Conservation (phyloP, 768 basidiomycete genomes). For the Podaxis carcinomalis region DNA sequence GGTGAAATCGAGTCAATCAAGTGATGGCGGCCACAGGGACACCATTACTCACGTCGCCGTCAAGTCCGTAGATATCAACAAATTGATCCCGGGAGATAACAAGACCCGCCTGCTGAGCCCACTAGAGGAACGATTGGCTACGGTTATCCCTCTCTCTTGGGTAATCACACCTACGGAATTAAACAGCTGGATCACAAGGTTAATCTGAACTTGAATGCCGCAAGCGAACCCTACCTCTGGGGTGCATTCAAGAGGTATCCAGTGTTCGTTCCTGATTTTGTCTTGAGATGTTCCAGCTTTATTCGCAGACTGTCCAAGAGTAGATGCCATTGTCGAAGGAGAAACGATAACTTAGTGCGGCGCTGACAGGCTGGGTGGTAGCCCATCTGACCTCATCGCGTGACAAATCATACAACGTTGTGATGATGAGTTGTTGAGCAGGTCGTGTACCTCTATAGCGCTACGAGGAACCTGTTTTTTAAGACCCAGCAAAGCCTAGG, state of each 20-base stretch:
- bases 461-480: too few relatives aligned
- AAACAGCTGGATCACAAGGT: constrained; percentile 33
- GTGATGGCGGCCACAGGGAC: too few relatives aligned
- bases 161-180: constrained; percentile 33
- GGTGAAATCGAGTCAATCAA: not conserved
- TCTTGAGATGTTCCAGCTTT: not conserved
- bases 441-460: too few relatives aligned
- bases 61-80: constrained; percentile 70
- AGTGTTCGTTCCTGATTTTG: constrained; percentile 26
- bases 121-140: constrained; percentile 31
- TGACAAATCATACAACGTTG: not conserved
- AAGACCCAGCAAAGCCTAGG: too few relatives aligned
- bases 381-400: not conserved
- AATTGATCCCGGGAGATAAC: constrained; percentile 47
- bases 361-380: not conserved
- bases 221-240: constrained; percentile 31
- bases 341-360: not conserved
- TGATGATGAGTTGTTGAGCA: too few relatives aligned
- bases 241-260: constrained; percentile 83
- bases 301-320: not conserved
- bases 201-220: not conserved
- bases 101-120: constrained; percentile 69
- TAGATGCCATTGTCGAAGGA: not conserved
- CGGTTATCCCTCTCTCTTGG: not conserved
- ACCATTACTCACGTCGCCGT: constrained; percentile 47